A percentile compares a stretch with the other conserved stretches of the same genome.
Conservation (phyloP, 805 yeast species). For the Metschnikowia colocasiae region DNA sequence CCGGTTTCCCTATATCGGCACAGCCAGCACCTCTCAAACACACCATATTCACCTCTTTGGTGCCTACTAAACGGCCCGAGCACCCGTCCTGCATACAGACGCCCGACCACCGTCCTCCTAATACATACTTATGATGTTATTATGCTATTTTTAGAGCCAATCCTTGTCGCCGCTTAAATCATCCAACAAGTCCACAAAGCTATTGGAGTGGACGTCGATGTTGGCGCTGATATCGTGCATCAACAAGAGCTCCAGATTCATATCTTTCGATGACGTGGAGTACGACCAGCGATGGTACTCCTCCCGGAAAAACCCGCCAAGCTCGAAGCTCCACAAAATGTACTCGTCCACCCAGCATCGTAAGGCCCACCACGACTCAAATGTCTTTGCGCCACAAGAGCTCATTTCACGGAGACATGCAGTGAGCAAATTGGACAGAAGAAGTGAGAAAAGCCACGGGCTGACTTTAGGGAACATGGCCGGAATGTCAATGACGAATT, state of each 20-base stretch:
- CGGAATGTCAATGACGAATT: conserved; percentile 41
- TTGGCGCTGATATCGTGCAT: conserved; percentile 6
- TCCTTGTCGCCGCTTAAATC: conserved; percentile 5
- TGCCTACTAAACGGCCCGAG: too few relatives aligned
- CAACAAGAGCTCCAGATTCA: conserved; percentile 6
- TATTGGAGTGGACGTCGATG: conserved; percentile 5
- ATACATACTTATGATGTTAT: not conserved
- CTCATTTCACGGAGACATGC: conserved; percentile 61
- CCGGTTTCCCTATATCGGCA: too few relatives aligned
- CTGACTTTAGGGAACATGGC: conserved; percentile 46
- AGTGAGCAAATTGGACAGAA: conserved; percentile 52
- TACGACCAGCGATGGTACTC: conserved; percentile 20
- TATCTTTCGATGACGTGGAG: conserved; percentile 2
- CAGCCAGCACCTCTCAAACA: too few relatives aligned
- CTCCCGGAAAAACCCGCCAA: conserved; percentile 49
- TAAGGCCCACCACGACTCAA: conserved; percentile 73
- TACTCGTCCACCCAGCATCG: conserved; percentile 77
- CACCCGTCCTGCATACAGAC: too few relatives aligned
- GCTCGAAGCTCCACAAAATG: conserved; percentile 62
- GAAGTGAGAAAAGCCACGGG: conserved; percentile 53
- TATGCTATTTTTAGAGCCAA: conserved; percentile 5
- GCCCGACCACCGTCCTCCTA: too few relatives aligned
- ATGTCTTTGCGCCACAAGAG: conserved; percentile 52
- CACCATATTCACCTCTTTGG: too few relatives aligned
- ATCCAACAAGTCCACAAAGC: conserved; percentile 16